Conservation (phyloP, 2,329 filamentous ascomycete genomes). For the Apiospora malaysiana region DNA sequence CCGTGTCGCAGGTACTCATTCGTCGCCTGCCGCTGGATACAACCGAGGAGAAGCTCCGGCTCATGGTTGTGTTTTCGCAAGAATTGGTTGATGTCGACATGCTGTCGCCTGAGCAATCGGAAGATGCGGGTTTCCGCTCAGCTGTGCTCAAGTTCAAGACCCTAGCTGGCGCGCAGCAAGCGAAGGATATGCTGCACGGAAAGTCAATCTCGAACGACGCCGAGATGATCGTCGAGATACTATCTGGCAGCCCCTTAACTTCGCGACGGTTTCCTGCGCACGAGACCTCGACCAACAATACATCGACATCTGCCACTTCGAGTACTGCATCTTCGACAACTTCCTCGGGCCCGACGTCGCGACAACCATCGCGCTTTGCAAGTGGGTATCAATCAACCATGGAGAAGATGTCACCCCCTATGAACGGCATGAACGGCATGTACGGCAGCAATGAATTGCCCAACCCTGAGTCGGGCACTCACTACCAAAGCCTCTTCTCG, state of each 20-base stretch:
- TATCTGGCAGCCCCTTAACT: slow-evolving; percentile 47
- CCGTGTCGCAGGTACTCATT: slow-evolving; percentile 54
- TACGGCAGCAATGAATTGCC: slow-evolving; percentile 61
- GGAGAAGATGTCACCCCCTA: slow-evolving; percentile 67
- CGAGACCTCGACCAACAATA: slow-evolving; percentile 17
- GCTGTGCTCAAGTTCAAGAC: slow-evolving; percentile 61
- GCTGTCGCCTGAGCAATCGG: slow-evolving; percentile 53
- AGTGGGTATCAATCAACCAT: slow-evolving; percentile 66
- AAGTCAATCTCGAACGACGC: slow-evolving; percentile 58
- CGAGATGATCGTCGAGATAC: slow-evolving; percentile 66
- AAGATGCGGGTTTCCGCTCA: slow-evolving; percentile 56
- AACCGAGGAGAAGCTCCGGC: slow-evolving; percentile 57
- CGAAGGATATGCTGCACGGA: slow-evolving; percentile 63
- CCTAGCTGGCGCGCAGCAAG: slow-evolving; percentile 58
- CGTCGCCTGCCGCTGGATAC: slow-evolving; percentile 60
- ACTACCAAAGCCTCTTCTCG: slow-evolving; percentile 71
- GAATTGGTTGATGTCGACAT: slow-evolving; percentile 59
- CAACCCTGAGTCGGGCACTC: slow-evolving; percentile 58
- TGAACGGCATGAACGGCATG: slow-evolving; percentile 48
- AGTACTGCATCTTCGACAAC: slow-evolving; percentile 49
- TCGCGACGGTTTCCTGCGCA: slow-evolving; percentile 61
- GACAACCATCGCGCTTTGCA: slow-evolving; percentile 62
- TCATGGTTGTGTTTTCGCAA: slow-evolving; percentile 66
- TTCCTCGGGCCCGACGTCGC: slow-evolving; percentile 52
- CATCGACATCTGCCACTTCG: slow-evolving; percentile 44